Evolutionary conservation across 805 yeast species (phyloP).

Genomic region (Candida maltosa): DNA sequence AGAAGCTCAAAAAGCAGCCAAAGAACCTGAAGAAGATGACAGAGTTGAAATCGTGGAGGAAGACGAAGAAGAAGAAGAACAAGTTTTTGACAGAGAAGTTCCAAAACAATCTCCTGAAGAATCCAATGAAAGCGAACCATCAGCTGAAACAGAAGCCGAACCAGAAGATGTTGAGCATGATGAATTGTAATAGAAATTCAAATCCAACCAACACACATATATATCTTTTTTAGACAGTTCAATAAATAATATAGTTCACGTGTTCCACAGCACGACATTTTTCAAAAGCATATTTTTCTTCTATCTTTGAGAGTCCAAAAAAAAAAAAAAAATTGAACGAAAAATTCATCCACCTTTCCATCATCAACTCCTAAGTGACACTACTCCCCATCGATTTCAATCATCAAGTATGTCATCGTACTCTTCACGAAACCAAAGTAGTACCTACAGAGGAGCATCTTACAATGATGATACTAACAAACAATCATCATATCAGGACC

Average conservation of each 20-base stretch:
- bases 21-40: neutral
- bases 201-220: too few species aligned
- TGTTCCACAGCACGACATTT: neutral
- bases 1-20: conserved; percentile 10
- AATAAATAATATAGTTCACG: neutral
- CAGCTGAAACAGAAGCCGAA: neutral
- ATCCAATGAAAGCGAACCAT: neutral
- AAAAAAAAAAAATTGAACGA: neutral
- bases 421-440: neutral
- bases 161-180: neutral
- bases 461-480: conserved; percentile 5
- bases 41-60: neutral
- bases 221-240: too few species aligned
- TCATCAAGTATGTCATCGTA: conserved; percentile 3
- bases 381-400: neutral
- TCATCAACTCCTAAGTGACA: neutral
- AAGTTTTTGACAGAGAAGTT: neutral
- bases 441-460: too few species aligned
- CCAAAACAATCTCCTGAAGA: too few species aligned
- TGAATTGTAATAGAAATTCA: too few species aligned
- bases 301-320: neutral
- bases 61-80: conserved; percentile 3
- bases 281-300: too few species aligned
- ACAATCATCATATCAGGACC: conserved; percentile 1
- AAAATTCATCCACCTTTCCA: neutral